A percentile compares a stretch with the other conserved stretches of the same genome.
Conservation (phyloP, 768 basidiomycete genomes). For the Podaxis pistillaris region DNA sequence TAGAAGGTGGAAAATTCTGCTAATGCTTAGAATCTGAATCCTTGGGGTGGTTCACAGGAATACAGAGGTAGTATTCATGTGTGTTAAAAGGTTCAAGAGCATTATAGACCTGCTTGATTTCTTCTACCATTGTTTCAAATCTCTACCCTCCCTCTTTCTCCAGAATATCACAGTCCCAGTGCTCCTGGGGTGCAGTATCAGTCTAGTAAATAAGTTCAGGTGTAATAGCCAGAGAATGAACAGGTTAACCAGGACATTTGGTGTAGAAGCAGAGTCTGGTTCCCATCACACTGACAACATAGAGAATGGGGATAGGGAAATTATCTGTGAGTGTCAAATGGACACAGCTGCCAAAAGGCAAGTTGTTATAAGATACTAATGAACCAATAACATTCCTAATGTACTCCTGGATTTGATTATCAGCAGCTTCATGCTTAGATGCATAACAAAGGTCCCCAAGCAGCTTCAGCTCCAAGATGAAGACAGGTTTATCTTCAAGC, state of each 20-base stretch:
- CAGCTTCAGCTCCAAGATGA: not conserved
- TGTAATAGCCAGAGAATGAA: not conserved
- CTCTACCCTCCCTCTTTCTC: too few relatives aligned
- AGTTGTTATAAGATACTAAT: not conserved
- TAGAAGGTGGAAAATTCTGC: too few relatives aligned
- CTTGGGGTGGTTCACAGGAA: too few relatives aligned
- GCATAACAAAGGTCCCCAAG: not conserved
- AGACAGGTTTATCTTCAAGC: not conserved
- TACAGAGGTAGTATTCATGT: too few relatives aligned
- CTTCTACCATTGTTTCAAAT: too few relatives aligned
- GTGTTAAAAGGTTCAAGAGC: too few relatives aligned
- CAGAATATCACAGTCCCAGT: not conserved
- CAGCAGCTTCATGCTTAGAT: not conserved
- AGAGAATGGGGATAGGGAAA: not conserved
- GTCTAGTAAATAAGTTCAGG: not conserved
- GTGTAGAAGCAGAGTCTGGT: not conserved
- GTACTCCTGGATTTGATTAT: not conserved
- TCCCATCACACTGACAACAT: not conserved
- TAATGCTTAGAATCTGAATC: too few relatives aligned
- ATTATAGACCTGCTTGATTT: too few relatives aligned
- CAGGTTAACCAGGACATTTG: not conserved
- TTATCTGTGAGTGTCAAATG: not conserved
- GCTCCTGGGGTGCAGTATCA: not conserved
- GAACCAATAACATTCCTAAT: not conserved
- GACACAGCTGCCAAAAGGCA: not conserved